A percentile compares a stretch with the other conserved stretches of the same genome.
Evolutionary conservation across 164 flowering plant genomes (phyloP).

Genomic region (Dillenia suffruticosa): DNA sequence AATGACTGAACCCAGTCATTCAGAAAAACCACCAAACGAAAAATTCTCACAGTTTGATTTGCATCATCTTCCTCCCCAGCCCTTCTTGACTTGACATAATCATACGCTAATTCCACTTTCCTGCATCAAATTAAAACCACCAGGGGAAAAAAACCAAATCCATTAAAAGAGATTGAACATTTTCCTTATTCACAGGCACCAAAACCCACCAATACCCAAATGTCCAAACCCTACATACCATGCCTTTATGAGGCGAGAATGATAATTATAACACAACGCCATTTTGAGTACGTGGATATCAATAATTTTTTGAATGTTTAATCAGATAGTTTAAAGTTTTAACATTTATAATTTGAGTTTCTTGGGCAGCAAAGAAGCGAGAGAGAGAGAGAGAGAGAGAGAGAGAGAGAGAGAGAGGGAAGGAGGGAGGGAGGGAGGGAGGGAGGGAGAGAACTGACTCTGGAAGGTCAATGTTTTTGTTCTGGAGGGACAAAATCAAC

Average conservation of each 20-base stretch:
- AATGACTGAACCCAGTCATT: conserved; percentile 76
- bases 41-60: conserved; percentile 38
- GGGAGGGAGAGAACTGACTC: conserved; percentile 32
- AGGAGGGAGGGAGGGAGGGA: not conserved
- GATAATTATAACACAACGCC: too few relatives aligned
- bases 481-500: conserved; percentile 44
- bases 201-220: too few relatives aligned
- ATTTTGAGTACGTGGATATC: too few relatives aligned
- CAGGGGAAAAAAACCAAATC: not conserved
- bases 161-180: not conserved
- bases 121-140: conserved; percentile 38
- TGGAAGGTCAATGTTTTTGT: conserved; percentile 28
- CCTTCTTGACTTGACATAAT: conserved; percentile 34
- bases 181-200: not conserved
- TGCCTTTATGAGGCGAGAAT: too few relatives aligned
- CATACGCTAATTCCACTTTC: conserved; percentile 60
- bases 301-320: too few relatives aligned
- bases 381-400: not conserved
- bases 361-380: too few relatives aligned
- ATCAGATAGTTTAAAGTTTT: too few relatives aligned
- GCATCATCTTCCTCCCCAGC: conserved; percentile 13
- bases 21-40: conserved; percentile 50
- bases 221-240: too few relatives aligned
- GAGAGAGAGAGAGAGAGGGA: not conserved
- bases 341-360: too few relatives aligned